Conservation (phyloP, 2,329 filamentous ascomycete species). For the Corniculantispora saksenae region DNA sequence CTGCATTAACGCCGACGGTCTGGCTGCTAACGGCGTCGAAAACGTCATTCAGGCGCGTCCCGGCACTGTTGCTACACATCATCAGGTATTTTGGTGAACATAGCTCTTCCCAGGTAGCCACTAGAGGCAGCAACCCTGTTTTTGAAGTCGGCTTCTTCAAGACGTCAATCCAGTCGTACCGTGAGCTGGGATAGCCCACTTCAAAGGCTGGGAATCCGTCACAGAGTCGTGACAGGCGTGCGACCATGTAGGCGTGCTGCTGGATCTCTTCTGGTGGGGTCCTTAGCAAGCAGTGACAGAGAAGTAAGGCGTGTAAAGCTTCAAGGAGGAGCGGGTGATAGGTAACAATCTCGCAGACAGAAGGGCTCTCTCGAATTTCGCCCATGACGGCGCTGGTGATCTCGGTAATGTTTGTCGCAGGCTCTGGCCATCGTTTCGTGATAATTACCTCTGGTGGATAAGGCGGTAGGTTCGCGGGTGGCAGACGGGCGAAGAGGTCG, state of each 20-base stretch:
- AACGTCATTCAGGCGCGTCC: neutral
- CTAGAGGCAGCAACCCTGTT: constrained; percentile 64
- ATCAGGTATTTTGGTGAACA: constrained; percentile 18
- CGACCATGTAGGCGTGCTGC: constrained; percentile 80
- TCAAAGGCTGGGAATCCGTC: constrained; percentile 84
- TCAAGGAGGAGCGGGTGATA: constrained; percentile 82
- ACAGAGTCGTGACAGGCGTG: constrained; percentile 69
- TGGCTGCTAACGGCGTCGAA: neutral
- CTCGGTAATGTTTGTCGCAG: neutral
- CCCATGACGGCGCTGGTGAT: neutral
- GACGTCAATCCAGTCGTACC: constrained; percentile 79
- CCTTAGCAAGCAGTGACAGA: constrained; percentile 75
- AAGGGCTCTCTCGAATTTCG: neutral
- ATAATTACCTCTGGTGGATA: constrained; percentile 54
- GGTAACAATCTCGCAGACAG: constrained; percentile 47
- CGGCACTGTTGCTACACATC: constrained; percentile 19
- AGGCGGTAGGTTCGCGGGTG: constrained; percentile 65
- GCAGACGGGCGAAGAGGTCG: constrained; percentile 69
- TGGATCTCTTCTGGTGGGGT: constrained; percentile 76
- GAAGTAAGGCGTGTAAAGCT: constrained; percentile 73
- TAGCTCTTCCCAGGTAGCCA: constrained; percentile 64
- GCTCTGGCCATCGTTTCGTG: constrained; percentile 11
- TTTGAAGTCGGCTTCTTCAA: constrained; percentile 59
- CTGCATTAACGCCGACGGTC: too few relatives aligned
- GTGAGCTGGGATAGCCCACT: constrained; percentile 67